A percentile compares a stretch with the other conserved stretches of the same genome.
Evolutionary conservation across 2,329 filamentous ascomycete genomes (phyloP).

Genomic region (Trichoderma guizhouense): DNA sequence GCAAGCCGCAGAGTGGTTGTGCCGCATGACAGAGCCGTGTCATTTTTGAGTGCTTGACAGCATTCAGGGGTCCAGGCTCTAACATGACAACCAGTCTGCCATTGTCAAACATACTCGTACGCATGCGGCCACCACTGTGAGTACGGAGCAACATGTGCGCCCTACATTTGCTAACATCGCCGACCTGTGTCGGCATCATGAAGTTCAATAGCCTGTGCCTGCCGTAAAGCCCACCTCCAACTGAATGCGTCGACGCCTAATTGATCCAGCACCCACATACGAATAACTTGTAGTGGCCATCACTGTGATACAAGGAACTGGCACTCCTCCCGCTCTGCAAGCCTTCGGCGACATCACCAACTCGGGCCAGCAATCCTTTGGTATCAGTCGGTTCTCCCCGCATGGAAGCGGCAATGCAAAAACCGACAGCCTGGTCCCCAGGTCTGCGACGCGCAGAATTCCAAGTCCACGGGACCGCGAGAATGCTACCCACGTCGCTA

Average conservation of each 20-base stretch:
- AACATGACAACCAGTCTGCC: background rate
- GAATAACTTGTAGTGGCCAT: background rate
- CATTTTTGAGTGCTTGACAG: background rate
- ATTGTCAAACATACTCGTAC: background rate
- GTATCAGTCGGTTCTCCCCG: background rate
- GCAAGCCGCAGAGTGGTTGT: background rate
- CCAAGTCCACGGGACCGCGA: slow-evolving; percentile 3
- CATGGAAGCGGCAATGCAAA: background rate
- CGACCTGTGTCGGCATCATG: background rate
- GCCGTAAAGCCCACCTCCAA: background rate
- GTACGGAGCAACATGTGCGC: background rate
- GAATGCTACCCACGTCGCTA: background rate
- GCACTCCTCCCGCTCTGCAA: background rate
- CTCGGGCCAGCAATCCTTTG: background rate
- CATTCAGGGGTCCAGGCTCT: background rate
- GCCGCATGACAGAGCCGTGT: slow-evolving; percentile 6
- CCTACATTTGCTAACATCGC: background rate
- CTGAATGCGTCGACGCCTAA: background rate
- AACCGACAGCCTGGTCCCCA: background rate
- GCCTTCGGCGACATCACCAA: background rate
- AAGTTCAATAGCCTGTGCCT: background rate
- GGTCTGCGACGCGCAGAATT: background rate
- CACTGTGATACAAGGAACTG: background rate
- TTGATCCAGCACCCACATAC: background rate
- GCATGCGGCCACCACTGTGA: background rate